phyloP scores from a whole-genome alignment of 495 filamentous ascomycete species.

The Emericellopsis terricola region DNA sequence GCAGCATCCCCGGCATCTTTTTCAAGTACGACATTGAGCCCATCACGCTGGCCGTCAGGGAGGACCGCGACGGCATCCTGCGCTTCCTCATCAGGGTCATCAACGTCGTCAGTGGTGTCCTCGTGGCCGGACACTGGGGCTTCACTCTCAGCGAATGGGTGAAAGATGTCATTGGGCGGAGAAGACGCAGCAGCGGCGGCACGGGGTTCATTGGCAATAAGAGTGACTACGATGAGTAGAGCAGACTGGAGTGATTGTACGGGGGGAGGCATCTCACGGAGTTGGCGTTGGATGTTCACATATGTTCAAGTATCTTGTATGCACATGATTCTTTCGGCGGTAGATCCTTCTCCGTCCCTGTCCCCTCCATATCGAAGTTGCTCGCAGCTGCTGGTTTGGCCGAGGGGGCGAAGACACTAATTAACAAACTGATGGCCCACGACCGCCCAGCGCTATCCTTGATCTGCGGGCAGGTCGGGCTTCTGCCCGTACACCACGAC shows the following conservation, averaged over 20 bases:
- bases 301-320: too few species aligned
- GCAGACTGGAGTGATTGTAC: not conserved
- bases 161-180: slow-evolving; percentile 25
- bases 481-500: slow-evolving; percentile 4
- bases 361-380: too few species aligned
- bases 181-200: slow-evolving; percentile 27
- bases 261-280: not conserved
- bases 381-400: too few species aligned
- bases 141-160: slow-evolving; percentile 35
- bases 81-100: slow-evolving; percentile 57
- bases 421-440: too few species aligned
- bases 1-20: slow-evolving; percentile 74
- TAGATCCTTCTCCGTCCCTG: too few species aligned
- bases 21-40: slow-evolving; percentile 99
- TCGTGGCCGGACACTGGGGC: slow-evolving; percentile 44
- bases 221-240: slow-evolving; percentile 12
- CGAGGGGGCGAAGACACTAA: too few species aligned
- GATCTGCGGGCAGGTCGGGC: too few species aligned
- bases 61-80: slow-evolving; percentile 58
- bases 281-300: not conserved
- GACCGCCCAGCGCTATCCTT: too few species aligned
- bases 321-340: too few species aligned
- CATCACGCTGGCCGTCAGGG: slow-evolving; percentile 68
- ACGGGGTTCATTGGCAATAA: slow-evolving; percentile 36
- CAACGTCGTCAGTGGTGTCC: slow-evolving; percentile 38